Percentiles rank a stretch among this genome's conserved stretches.
phyloP scores from a whole-genome alignment of 371 early-diverging fungal species.

The Apophysomyces variabilis region DNA sequence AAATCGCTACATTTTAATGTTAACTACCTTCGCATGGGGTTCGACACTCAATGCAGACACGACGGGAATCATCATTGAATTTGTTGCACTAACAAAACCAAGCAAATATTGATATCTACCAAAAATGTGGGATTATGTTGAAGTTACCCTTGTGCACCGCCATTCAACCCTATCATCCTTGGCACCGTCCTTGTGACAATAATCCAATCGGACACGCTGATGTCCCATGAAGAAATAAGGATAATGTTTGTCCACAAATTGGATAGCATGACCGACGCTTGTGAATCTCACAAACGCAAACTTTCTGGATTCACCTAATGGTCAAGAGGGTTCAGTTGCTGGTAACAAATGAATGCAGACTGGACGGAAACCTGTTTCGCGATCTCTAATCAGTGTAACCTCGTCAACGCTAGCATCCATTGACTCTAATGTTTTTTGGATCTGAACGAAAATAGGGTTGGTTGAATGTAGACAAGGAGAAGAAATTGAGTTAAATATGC shows the following conservation, averaged over 20 bases:
- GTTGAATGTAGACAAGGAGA: neutral
- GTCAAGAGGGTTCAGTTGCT: neutral
- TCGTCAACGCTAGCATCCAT: conserved; percentile 38
- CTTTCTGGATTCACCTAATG: conserved; percentile 58
- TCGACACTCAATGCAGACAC: conserved; percentile 44
- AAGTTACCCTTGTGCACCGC: conserved; percentile 54
- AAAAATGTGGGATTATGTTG: too few relatives aligned
- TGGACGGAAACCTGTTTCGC: conserved; percentile 49
- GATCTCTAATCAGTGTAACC: conserved; percentile 53
- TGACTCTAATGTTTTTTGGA: conserved; percentile 30
- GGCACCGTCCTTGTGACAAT: conserved; percentile 45
- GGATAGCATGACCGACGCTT: conserved; percentile 68
- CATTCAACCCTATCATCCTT: conserved; percentile 54
- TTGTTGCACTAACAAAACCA: conserved; percentile 34
- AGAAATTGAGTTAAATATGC: neutral
- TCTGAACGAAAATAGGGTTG: conserved; percentile 19
- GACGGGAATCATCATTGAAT: conserved; percentile 42
- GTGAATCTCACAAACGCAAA: conserved; percentile 71
- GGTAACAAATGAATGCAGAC: neutral
- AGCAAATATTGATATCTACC: too few relatives aligned
- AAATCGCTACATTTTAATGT: neutral
- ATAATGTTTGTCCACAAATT: conserved; percentile 57
- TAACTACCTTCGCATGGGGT: conserved; percentile 34
- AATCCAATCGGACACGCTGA: conserved; percentile 59
- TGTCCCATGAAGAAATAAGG: conserved; percentile 50